Evolutionary conservation across 345 rosid species (phyloP).

Genomic region (Populus nigra): DNA sequence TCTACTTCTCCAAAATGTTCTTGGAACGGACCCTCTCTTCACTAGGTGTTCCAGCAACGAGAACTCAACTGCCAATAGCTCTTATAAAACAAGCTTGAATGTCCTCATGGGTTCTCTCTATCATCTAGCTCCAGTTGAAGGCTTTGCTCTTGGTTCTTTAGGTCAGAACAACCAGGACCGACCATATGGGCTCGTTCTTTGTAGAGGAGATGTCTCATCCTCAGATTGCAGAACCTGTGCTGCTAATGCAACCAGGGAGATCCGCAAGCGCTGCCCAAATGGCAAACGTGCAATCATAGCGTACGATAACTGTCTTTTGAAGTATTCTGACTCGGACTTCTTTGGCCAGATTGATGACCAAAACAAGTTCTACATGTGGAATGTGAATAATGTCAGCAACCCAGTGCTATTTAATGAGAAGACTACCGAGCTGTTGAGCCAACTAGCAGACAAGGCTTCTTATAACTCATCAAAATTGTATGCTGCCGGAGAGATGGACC

Average conservation of each 20-base stretch:
- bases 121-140: slow-evolving; percentile 21
- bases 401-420: neutral
- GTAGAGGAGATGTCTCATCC: slow-evolving; percentile 57
- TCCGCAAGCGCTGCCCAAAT: slow-evolving; percentile 45
- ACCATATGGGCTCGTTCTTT: slow-evolving; percentile 1
- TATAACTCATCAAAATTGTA: neutral
- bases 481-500: no score
- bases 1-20: neutral
- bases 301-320: slow-evolving; percentile 63
- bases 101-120: neutral
- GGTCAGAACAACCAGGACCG: no score
- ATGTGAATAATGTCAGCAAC: slow-evolving; percentile 12
- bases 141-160: no score
- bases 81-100: neutral
- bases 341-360: slow-evolving; percentile 52
- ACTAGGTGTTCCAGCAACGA: neutral
- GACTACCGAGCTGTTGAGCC: neutral
- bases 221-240: slow-evolving; percentile 49
- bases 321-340: slow-evolving; percentile 51
- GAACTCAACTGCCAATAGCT: neutral
- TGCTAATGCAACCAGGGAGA: slow-evolving; percentile 38
- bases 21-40: neutral
- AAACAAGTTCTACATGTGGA: slow-evolving; percentile 40
- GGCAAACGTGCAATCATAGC: slow-evolving; percentile 50
- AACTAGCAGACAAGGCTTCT: neutral